Percentiles rank a stretch among this genome's conserved stretches.
phyloP scores from a whole-genome alignment of 208 protist species.

The Leishmania amazonensis region DNA sequence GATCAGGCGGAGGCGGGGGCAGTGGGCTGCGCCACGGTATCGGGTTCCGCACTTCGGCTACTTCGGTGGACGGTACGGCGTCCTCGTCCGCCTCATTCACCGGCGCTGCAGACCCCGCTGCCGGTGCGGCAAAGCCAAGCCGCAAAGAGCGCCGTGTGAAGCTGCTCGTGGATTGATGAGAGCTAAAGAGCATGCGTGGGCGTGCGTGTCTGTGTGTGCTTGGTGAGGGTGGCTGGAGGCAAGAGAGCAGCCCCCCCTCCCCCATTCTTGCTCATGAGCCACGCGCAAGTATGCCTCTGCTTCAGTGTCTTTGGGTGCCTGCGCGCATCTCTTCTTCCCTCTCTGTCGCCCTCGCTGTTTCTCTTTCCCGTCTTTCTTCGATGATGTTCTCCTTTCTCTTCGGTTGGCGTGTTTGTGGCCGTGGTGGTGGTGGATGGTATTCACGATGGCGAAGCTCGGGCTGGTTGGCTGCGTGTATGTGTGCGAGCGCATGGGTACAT shows the following conservation, averaged over 20 bases:
- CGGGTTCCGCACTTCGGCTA: slow-evolving; percentile 34
- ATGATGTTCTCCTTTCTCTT: too few relatives aligned
- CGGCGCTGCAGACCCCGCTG: not conserved
- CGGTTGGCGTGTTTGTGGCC: too few relatives aligned
- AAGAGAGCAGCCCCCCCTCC: not conserved
- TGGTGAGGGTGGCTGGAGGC: not conserved
- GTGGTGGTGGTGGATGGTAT: too few relatives aligned
- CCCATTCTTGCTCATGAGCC: not conserved
- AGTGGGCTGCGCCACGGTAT: slow-evolving; percentile 43
- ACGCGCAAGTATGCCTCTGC: not conserved
- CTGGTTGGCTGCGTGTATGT: not conserved
- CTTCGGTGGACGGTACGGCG: slow-evolving; percentile 4
- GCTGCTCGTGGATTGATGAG: slow-evolving; percentile 51
- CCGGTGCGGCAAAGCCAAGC: slow-evolving; percentile 7
- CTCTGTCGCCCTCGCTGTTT: not conserved
- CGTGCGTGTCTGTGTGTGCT: not conserved
- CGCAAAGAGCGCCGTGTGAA: slow-evolving; percentile 52
- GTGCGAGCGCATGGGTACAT: not conserved
- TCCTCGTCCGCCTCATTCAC: not conserved
- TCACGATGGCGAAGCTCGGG: too few relatives aligned
- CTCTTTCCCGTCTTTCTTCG: not conserved
- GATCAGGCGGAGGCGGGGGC: slow-evolving; percentile 6
- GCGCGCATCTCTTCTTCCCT: not conserved
- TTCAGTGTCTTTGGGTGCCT: not conserved
- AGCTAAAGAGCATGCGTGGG: not conserved